Conservation (phyloP, 805 yeast species). For the Hanseniaspora singularis region DNA sequence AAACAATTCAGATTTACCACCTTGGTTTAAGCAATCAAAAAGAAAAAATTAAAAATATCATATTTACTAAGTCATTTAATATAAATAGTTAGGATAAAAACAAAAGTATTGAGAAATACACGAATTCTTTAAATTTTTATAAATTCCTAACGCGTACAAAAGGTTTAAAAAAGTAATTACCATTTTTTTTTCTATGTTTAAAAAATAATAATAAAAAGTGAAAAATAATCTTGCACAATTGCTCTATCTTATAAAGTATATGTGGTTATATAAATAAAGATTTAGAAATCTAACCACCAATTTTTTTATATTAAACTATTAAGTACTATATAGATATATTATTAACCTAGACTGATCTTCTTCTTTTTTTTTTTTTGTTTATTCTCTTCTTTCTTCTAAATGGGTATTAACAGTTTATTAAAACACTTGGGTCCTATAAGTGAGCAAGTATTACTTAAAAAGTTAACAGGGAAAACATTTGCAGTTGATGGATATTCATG, state of each 20-base stretch:
- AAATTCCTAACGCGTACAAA: too few relatives aligned
- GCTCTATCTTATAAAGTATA: too few relatives aligned
- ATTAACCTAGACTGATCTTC: background rate
- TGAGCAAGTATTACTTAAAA: conserved; percentile 41
- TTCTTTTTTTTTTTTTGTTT: background rate
- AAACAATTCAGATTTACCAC: conserved; percentile 13
- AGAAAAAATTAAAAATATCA: background rate
- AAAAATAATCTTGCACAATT: too few relatives aligned
- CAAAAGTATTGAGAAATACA: too few relatives aligned
- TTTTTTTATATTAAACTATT: too few relatives aligned
- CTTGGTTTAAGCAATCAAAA: conserved; percentile 6
- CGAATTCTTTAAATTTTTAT: too few relatives aligned
- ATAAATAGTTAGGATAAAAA: background rate
- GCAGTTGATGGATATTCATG: conserved; percentile 97
- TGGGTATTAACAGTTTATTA: conserved; percentile 79
- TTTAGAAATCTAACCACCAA: too few relatives aligned
- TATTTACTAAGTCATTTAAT: background rate
- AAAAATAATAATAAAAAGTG: too few relatives aligned
- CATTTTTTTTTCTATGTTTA: too few relatives aligned
- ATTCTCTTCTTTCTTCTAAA: conserved; percentile 20
- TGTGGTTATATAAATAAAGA: too few relatives aligned
- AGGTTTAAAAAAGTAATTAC: too few relatives aligned
- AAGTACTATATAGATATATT: background rate
- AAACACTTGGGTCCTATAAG: conserved; percentile 71
- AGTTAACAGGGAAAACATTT: conserved; percentile 58